phyloP scores from a whole-genome alignment of 2,329 filamentous ascomycete genomes.

The Claviceps humidiphila region DNA sequence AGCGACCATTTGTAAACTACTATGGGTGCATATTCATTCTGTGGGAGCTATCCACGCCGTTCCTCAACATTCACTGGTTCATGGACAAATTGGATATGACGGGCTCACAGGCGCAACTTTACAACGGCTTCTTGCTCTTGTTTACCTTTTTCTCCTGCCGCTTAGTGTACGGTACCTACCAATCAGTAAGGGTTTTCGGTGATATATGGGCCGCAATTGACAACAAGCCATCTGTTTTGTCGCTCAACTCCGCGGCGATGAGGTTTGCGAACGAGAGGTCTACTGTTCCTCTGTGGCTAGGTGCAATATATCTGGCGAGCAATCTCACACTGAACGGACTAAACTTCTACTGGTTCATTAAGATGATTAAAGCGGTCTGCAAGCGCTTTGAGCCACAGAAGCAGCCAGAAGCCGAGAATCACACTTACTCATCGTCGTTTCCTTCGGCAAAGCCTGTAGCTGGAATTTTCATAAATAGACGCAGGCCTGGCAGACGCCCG shows the following conservation, averaged over 20 bases:
- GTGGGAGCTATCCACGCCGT: slow-evolving; percentile 75
- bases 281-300: slow-evolving; percentile 57
- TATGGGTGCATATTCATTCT: slow-evolving; percentile 72
- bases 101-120: slow-evolving; percentile 57
- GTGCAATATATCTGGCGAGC: slow-evolving; percentile 50
- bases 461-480: slow-evolving; percentile 11
- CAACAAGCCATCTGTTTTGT: slow-evolving; percentile 23
- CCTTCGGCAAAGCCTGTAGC: slow-evolving; percentile 15
- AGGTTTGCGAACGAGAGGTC: slow-evolving; percentile 34
- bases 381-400: slow-evolving; percentile 54
- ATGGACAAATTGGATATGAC: slow-evolving; percentile 77
- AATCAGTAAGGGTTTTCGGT: slow-evolving; percentile 53
- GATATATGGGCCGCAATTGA: slow-evolving; percentile 48
- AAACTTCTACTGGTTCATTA: slow-evolving; percentile 77
- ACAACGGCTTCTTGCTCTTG: slow-evolving; percentile 64
- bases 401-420: slow-evolving; percentile 16
- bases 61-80: slow-evolving; percentile 86
- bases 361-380: slow-evolving; percentile 70
- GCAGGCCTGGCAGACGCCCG: slow-evolving; percentile 15
- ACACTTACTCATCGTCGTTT: slow-evolving; percentile 18
- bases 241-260: slow-evolving; percentile 15
- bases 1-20: slow-evolving; percentile 77
- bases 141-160: slow-evolving; percentile 64
- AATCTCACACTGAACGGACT: slow-evolving; percentile 62
- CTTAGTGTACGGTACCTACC: slow-evolving; percentile 64